Conservation (phyloP, 140 eudicot genomes). For the Oenanthe javanica region DNA sequence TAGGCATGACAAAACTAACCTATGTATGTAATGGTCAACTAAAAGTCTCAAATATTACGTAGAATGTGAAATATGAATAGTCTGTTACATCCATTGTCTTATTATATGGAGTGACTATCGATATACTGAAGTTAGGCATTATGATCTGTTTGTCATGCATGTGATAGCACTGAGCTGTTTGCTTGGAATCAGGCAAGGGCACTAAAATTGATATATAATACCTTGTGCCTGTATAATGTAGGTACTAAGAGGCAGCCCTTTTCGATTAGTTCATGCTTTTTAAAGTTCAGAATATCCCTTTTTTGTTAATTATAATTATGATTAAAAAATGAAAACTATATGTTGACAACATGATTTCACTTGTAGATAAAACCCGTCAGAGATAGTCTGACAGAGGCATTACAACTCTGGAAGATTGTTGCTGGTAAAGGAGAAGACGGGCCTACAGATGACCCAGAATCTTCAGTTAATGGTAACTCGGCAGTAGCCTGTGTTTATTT, state of each 20-base stretch:
- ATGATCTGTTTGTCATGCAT: conserved; percentile 4
- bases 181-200: neutral
- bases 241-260: neutral
- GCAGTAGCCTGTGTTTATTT: neutral
- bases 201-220: neutral
- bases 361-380: conserved; percentile 84
- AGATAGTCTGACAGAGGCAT: conserved; percentile 82
- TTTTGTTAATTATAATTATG: neutral
- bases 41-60: neutral
- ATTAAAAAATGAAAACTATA: neutral
- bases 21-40: neutral
- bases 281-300: neutral
- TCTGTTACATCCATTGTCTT: neutral
- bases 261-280: neutral
- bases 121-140: neutral
- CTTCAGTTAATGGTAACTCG: conserved; percentile 41
- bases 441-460: conserved; percentile 50
- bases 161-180: neutral
- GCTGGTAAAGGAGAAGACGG: conserved; percentile 52
- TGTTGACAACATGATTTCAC: neutral
- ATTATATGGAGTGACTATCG: neutral
- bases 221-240: neutral
- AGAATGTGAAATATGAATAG: neutral
- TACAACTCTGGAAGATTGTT: conserved; percentile 82
- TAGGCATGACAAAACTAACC: neutral